Base-by-base conservation (phyloP, 805 yeast species). In the Cyberlindnera sargentensis region DNA sequence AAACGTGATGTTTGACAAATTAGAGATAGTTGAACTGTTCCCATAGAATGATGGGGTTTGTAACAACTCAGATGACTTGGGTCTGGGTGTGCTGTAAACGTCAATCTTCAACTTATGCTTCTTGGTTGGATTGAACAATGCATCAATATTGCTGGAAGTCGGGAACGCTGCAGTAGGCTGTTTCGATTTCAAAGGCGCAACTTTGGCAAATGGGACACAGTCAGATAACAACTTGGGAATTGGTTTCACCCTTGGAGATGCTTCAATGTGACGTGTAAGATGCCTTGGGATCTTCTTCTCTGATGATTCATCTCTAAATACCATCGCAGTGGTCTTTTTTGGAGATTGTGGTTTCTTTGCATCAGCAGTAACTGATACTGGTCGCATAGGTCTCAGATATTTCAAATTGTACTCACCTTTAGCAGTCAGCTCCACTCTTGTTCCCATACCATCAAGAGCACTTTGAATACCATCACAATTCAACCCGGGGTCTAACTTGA, bases 371-470 rank as follows among this genome's bases (percentile, higher is more conserved):
- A 31, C 15, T 6, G 33, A 31, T 6, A 20, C 6, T 11, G 20
- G 20, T 15, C 20, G 20, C 20, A 15, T 15, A 30, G 40, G 34
- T 10, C 20, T 30, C 15, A 15, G 20, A 28, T 48, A 42, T 40
- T 44, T 48, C 32, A 42, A 41, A 38, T 64, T 57, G 39, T 61
- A 63, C 11, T 44, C 48, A 1, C 70, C 69, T 32, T 63, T 62
- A 4, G 62, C 65, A 6, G 67, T 68, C 23, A 65, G 46, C 31
- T 51, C 49, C 30, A 60, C 58, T 6, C 34, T 41, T 1, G 15
- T 15, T 11, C 52, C 50, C 36, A 55, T 54, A 6, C 44, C 43
- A n/a, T 55, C 47, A 10, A 68, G 54, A 4, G 53, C 47, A 7
- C 44, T 44, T 27, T 51, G 54, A 25, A 69, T 10, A 3, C 37